Conservation (phyloP, 176 grass and related monocot species). For the Neostapfia colusana region DNA sequence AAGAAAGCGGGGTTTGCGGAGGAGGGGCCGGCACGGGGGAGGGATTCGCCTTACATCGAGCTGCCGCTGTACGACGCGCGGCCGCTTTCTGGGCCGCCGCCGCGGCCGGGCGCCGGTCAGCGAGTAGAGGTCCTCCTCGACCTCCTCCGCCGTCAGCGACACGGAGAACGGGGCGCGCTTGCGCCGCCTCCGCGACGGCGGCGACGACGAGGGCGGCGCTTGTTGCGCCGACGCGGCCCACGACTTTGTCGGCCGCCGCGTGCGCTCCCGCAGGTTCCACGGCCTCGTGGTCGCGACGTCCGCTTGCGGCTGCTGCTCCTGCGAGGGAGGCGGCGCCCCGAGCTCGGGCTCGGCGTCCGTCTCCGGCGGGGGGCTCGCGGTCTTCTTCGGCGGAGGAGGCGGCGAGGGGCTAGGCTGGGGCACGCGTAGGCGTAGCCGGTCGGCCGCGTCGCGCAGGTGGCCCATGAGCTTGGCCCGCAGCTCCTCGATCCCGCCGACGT, state of each 20-base stretch:
- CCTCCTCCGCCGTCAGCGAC: constrained; percentile 63
- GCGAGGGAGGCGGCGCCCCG: constrained; percentile 8
- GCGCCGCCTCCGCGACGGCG: constrained; percentile 33
- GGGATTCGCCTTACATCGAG: constrained; percentile 74
- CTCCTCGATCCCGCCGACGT: constrained; percentile 45
- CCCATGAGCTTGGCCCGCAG: constrained; percentile 69
- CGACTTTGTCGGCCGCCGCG: constrained; percentile 24
- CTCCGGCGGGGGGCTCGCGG: neutral
- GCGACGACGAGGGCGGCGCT: constrained; percentile 14
- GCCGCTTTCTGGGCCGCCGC: constrained; percentile 85
- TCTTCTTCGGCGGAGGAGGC: neutral
- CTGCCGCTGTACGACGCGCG: constrained; percentile 66
- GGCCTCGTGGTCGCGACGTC: constrained; percentile 27
- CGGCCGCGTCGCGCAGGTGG: constrained; percentile 67
- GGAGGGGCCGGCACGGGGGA: constrained; percentile 27
- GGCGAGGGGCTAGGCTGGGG: neutral
- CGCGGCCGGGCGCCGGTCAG: constrained; percentile 72
- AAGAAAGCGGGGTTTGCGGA: no score
- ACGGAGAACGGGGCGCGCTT: constrained; percentile 62
- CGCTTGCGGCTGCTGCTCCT: neutral
- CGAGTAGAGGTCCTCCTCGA: constrained; percentile 96
- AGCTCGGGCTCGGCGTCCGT: neutral
- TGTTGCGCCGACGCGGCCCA: constrained; percentile 4
- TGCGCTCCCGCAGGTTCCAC: constrained; percentile 79
- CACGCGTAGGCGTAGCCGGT: constrained; percentile 35